Evolutionary conservation across 2,329 filamentous ascomycete genomes (phyloP), one percentile per base, ranked within the genome.

Genomic region (Colletotrichum sansevieriae): DNA sequence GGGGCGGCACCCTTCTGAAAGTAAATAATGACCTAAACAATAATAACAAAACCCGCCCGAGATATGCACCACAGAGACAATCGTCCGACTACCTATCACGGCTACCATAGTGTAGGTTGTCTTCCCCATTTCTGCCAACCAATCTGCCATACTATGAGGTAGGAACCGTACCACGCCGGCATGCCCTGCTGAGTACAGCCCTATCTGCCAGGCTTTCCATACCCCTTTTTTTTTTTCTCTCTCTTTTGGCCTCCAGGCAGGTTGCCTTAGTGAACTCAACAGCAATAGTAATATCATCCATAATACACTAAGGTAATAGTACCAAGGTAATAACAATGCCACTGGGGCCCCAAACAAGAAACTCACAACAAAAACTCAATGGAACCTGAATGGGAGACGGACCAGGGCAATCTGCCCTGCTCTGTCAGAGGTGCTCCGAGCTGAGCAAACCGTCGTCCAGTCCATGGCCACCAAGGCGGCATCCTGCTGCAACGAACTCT

Each of bases 401-500:
- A 18, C 33, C 20, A 55, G 29, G 47, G 22, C 47, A 55, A 41
- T 22, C 15, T 55, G 29, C 52, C 22, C 3, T 22, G 22, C 22
- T n/a, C n/a, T n/a, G n/a, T n/a, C n/a, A n/a, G n/a, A n/a, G n/a
- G n/a, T n/a, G n/a, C n/a, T n/a, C n/a, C n/a, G n/a, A n/a, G n/a
- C n/a, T n/a, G n/a, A n/a, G n/a, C n/a, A n/a, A n/a, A n/a, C 20
- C 35, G 33, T 15, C n/a, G 18, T 20, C 39, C 25, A 12, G 29
- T 12, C 41, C 39, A 47, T 11, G n/a, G 12, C 43, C 15, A n/a
- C 49, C 29, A 29, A 29, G 58, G 35, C 58, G 58, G 35, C 33
- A 13, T 52, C 35, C 58, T 52, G 54, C 55, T 44, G 47, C 55
- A 58, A 57, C 51, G 37, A 43, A 63, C 58, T 43, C 25, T 52